A percentile compares a stretch with the other conserved stretches of the same genome.
Evolutionary conservation across 495 filamentous ascomycete genomes (phyloP).

Genomic region (Jackrogersella minutella): DNA sequence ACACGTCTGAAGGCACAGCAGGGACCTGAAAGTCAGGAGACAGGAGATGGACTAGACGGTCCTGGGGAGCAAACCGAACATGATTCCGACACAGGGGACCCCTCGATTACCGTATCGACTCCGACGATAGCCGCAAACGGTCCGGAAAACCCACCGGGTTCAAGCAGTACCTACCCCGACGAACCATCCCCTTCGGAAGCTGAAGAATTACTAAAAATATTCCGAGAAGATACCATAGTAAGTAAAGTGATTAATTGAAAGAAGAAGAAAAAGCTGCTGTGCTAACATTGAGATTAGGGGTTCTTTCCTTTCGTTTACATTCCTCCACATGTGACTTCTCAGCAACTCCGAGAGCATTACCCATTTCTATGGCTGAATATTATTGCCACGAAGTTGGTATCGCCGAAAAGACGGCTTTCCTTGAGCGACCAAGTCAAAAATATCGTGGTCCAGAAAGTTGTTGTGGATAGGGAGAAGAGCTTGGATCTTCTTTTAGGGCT

Average conservation of each 20-base stretch:
- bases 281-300: neutral
- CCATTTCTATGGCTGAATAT: slow-evolving; percentile 66
- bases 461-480: slow-evolving; percentile 58
- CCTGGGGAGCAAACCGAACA: slow-evolving; percentile 16
- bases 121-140: slow-evolving; percentile 7
- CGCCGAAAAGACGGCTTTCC: slow-evolving; percentile 45
- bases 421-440: slow-evolving; percentile 51
- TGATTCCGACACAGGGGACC: slow-evolving; percentile 6
- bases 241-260: neutral
- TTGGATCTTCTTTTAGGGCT: slow-evolving; percentile 66
- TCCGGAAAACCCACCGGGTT: slow-evolving; percentile 1
- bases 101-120: slow-evolving; percentile 1
- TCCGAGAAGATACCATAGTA: slow-evolving; percentile 45
- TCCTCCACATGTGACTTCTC: slow-evolving; percentile 53
- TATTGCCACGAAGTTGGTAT: slow-evolving; percentile 53
- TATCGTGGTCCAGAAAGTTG: slow-evolving; percentile 56
- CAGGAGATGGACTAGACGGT: slow-evolving; percentile 50
- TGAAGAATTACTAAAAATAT: slow-evolving; percentile 41
- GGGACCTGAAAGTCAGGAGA: slow-evolving; percentile 14
- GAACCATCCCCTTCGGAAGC: slow-evolving; percentile 35
- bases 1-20: slow-evolving; percentile 51
- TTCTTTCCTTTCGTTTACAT: slow-evolving; percentile 52
- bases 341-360: slow-evolving; percentile 53
- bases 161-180: slow-evolving; percentile 7
- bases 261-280: neutral